These are phyloP conservation scores for Pseudozyma sp. DNA, from an alignment of 1,284 basidiomycete species.

Conservation along the genomic window DNA sequence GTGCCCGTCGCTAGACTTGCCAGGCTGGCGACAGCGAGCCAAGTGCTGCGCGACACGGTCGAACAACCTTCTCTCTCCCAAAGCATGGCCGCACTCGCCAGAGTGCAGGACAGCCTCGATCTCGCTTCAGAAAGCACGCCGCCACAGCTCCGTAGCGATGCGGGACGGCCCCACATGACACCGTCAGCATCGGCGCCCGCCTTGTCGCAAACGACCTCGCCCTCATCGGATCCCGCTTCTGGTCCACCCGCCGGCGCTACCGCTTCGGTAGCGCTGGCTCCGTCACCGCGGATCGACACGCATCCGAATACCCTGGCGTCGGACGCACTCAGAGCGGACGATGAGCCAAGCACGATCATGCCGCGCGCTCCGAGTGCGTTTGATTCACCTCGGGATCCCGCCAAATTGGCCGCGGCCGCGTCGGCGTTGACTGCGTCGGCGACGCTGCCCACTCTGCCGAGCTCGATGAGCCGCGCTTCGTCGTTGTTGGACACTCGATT, in stretches of 20 bases:
- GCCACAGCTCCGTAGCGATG: background rate
- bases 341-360: constrained; percentile 19
- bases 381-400: constrained; percentile 46
- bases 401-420: constrained; percentile 43
- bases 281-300: constrained; percentile 36
- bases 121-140: background rate
- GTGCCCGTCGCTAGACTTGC: constrained; percentile 65
- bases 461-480: constrained; percentile 29
- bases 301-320: constrained; percentile 7
- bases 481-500: constrained; percentile 31
- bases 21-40: constrained; percentile 38
- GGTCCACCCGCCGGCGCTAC: background rate
- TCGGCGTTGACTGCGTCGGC: constrained; percentile 24
- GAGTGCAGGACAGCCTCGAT: constrained; percentile 9
- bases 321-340: background rate
- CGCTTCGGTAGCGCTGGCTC: constrained; percentile 17
- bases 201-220: background rate
- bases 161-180: constrained; percentile 5
- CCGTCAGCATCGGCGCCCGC: constrained; percentile 23
- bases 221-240: background rate
- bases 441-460: constrained; percentile 36
- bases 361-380: constrained; percentile 49
- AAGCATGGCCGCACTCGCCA: constrained; percentile 28
- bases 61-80: constrained; percentile 24
- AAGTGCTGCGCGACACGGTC: constrained; percentile 20